Evolutionary conservation across 139 green algal species (phyloP).

Genomic region (Coelastrella sp.): DNA sequence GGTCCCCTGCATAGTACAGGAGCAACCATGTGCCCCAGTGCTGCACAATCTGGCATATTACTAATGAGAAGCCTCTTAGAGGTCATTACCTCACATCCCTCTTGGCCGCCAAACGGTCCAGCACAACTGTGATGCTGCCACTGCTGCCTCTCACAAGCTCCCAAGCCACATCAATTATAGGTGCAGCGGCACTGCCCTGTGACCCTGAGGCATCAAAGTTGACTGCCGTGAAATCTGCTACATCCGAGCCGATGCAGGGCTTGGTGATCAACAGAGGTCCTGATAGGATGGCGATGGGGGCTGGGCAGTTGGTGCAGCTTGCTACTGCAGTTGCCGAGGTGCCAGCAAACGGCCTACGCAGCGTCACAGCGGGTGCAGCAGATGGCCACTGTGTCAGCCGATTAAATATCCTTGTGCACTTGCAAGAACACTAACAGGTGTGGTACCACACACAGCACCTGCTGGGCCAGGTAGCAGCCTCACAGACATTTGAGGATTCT

Average conservation of each 20-base stretch:
- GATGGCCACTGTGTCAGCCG: too few relatives aligned
- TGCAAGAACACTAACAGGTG: too few relatives aligned
- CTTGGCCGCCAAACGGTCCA: background rate
- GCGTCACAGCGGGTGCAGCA: background rate
- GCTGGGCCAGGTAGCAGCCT: too few relatives aligned
- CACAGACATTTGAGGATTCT: too few relatives aligned
- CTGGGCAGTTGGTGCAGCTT: background rate
- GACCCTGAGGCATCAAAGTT: background rate
- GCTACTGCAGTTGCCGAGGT: background rate
- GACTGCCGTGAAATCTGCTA: background rate
- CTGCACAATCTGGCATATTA: too few relatives aligned
- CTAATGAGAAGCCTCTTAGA: too few relatives aligned
- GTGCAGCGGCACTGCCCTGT: background rate
- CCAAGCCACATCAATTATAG: background rate
- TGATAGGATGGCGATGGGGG: background rate
- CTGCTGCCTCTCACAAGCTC: background rate
- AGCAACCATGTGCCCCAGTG: too few relatives aligned
- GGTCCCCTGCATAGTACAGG: too few relatives aligned
- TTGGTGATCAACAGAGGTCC: constrained; percentile 4
- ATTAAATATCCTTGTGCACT: too few relatives aligned
- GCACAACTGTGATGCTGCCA: background rate
- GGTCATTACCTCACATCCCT: background rate
- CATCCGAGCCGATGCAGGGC: background rate
- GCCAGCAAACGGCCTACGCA: background rate
- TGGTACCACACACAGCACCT: too few relatives aligned